Conservation (phyloP, 2,329 filamentous ascomycete species). For the Paraconiothyrium sp. region DNA sequence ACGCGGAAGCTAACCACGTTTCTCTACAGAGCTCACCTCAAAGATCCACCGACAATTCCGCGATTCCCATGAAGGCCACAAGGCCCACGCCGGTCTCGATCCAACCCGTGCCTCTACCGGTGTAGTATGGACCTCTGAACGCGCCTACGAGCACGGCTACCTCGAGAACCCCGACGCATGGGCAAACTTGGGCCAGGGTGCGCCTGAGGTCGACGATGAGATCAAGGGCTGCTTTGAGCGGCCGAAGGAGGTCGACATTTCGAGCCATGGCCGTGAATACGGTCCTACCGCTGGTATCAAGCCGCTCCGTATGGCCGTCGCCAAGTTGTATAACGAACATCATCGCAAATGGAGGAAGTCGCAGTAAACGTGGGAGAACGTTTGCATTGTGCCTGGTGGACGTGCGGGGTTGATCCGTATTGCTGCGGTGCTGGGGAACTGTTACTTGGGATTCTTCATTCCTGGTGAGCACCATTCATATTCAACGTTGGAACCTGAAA, state of each 20-base stretch:
- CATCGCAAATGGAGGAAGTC: conserved; percentile 80
- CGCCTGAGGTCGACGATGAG: conserved; percentile 91
- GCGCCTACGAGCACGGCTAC: conserved; percentile 89
- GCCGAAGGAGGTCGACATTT: conserved; percentile 80
- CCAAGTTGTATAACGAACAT: conserved; percentile 90
- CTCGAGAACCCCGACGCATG: conserved; percentile 81
- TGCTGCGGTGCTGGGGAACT: conserved; percentile 90
- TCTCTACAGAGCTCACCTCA: conserved; percentile 74
- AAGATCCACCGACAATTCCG: conserved; percentile 90
- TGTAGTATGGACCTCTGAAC: conserved; percentile 92
- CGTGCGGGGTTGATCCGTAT: conserved; percentile 93
- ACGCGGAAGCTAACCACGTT: conserved; percentile 2
- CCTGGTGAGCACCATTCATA: conserved; percentile 58
- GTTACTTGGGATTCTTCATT: conserved; percentile 93
- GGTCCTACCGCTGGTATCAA: conserved; percentile 93
- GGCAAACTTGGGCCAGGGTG: conserved; percentile 95
- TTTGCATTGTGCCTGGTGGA: conserved; percentile 93
- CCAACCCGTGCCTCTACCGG: conserved; percentile 88
- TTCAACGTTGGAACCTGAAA: neutral
- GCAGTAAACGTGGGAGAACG: conserved; percentile 72
- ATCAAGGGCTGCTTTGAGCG: conserved; percentile 89
- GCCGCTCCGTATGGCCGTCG: conserved; percentile 86
- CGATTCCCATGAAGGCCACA: conserved; percentile 87
- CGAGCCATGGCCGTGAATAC: conserved; percentile 84
- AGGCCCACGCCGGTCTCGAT: conserved; percentile 90